These are phyloP conservation scores for Dothistroma septosporum DNA, from an alignment of 2,329 filamentous ascomycete genomes.

Conservation along the genomic window DNA sequence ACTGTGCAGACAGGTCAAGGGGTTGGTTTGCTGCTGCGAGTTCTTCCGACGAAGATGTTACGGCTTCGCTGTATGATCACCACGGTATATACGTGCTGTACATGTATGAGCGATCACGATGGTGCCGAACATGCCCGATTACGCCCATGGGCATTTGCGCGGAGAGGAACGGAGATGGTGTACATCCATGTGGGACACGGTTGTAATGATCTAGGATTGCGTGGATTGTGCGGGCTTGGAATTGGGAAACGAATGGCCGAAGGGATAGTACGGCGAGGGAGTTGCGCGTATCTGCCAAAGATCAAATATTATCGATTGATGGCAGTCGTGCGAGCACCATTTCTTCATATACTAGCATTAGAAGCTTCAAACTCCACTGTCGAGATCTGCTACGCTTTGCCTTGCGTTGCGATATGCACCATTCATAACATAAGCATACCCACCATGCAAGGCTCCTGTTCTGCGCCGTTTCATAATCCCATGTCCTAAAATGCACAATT, in stretches of 20 bases:
- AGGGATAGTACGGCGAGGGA: too few species aligned
- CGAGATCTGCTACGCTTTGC: not conserved
- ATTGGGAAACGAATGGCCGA: too few species aligned
- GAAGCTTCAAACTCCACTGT: conserved; percentile 2
- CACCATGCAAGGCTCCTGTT: conserved; percentile 5
- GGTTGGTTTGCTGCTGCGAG: not conserved
- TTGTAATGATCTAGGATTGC: too few species aligned
- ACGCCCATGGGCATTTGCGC: not conserved
- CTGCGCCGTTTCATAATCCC: conserved; percentile 6
- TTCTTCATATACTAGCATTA: conserved; percentile 9
- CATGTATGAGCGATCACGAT: not conserved
- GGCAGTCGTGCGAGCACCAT: not conserved
- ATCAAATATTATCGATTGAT: too few species aligned
- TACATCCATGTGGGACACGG: too few species aligned
- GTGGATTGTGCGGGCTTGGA: too few species aligned
- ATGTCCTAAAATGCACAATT: conserved; percentile 2
- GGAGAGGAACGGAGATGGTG: not conserved
- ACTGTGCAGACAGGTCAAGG: not conserved
- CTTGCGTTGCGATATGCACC: not conserved
- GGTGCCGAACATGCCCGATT: not conserved
- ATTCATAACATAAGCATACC: not conserved
- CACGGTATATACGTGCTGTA: too few species aligned
- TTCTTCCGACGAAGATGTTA: not conserved
- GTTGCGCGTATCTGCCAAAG: too few species aligned
- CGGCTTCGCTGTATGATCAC: not conserved